Base-by-base conservation (phyloP, 2,329 filamentous ascomycete genomes). In the Simplicillium sp. region DNA sequence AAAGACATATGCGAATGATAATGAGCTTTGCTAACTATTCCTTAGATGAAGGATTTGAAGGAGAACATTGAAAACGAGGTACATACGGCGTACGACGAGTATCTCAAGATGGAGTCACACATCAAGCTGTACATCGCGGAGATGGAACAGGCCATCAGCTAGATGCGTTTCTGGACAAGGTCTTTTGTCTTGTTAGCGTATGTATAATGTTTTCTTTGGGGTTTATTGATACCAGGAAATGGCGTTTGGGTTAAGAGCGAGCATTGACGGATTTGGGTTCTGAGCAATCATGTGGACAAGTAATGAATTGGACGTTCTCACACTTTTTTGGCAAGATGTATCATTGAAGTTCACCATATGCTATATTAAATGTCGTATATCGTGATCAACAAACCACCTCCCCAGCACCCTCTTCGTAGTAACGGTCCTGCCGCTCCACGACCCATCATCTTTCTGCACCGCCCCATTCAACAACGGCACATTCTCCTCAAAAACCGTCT, bases 41-140 rank as follows among this genome's bases (percentile, higher is more conserved):
- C 12, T 29, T 47, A 96, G 89, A 98, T 97, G 90, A 80, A 84
- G 37, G 92, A 98, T 62, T 73, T 98, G 51, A 97, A 96, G 58
- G 92, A 97, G 60, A 94, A 92, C 54, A 95, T 98, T 47, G 90
- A 97, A 58, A 89, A 83, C 46, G 92, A 98, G 63, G 83, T 97
- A 8, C 86, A 92, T 57, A 79, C 77, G 42, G 88, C 92, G 1
- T 80, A 94, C 53, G 89, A 94, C 50, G 87, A 97, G 67, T 98
- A 95, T 63, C 75, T 94, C 58, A 96, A 96, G 77, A 84, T 98
- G 79, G 90, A 97, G 62, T 83, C 87, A 31, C 92, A 98, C 58
- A 94, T 98, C 61, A 90, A 89, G 64, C 71, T 97, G 47, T 98
- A 98, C 68, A 94, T 98, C 56, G 94, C 86, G 4, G 92, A 98